Conservation (phyloP, 176 grass and related monocot species). For the Metroxylon sagu region DNA sequence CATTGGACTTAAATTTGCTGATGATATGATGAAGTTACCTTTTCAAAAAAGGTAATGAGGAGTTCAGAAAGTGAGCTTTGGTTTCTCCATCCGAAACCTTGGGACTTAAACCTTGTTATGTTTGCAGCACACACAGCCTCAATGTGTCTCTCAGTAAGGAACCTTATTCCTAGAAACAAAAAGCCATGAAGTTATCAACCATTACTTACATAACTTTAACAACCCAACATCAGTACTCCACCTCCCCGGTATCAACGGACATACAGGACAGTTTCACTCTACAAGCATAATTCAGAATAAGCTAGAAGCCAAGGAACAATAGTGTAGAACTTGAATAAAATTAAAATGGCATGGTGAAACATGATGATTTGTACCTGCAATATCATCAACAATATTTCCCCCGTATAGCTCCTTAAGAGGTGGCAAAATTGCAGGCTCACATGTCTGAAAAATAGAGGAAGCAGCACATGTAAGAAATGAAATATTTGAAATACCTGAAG, state of each 20-base stretch:
- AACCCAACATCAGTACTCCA: too few relatives aligned
- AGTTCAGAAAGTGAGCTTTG: slow-evolving; percentile 52
- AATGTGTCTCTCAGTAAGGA: slow-evolving; percentile 35
- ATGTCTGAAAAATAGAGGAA: slow-evolving; percentile 38
- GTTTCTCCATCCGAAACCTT: slow-evolving; percentile 39
- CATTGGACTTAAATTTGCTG: too few relatives aligned
- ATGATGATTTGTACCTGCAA: slow-evolving; percentile 29
- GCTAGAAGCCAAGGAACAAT: too few relatives aligned
- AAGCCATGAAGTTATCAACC: slow-evolving; percentile 17
- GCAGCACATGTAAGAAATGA: slow-evolving; percentile 11
- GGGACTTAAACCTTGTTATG: slow-evolving; percentile 45
- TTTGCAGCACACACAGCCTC: slow-evolving; percentile 56
- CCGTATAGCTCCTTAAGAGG: slow-evolving; percentile 66
- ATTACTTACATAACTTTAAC: too few relatives aligned
- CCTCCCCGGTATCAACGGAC: too few relatives aligned
- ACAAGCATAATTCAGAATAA: too few relatives aligned
- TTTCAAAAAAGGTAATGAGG: slow-evolving; percentile 60
- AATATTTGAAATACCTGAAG: neutral
- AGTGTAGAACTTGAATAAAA: too few relatives aligned
- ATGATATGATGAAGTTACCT: slow-evolving; percentile 33
- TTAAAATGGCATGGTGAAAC: too few relatives aligned
- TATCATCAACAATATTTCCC: slow-evolving; percentile 56
- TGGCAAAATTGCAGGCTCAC: slow-evolving; percentile 67
- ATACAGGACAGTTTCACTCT: too few relatives aligned
- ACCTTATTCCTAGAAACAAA: slow-evolving; percentile 32